Conservation (phyloP, 2,329 filamentous ascomycete genomes). For the Aspergillus fumigatus region DNA sequence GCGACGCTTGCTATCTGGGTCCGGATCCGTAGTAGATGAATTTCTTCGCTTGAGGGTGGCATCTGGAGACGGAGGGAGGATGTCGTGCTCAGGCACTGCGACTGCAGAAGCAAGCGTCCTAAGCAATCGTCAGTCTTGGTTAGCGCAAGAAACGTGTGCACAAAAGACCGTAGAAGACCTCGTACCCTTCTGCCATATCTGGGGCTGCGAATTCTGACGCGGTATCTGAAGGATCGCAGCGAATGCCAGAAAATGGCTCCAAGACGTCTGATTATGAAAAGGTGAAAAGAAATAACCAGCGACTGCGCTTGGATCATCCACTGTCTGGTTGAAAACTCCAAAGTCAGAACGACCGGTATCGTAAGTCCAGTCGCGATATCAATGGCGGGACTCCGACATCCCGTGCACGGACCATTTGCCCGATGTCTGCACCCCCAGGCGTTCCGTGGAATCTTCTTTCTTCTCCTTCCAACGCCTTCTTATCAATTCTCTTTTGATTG, state of each 20-base stretch:
- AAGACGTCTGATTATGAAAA: not conserved
- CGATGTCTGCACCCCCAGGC: conserved; percentile 35
- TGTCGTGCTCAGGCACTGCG: conserved; percentile 45
- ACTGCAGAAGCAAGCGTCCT: conserved; percentile 50
- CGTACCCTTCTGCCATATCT: conserved; percentile 25
- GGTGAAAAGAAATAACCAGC: not conserved
- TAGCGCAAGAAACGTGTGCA: conserved; percentile 2
- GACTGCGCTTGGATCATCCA: not conserved
- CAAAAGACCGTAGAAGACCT: not conserved
- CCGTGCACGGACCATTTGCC: conserved; percentile 28
- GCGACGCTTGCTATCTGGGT: conserved; percentile 47
- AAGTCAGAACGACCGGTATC: not conserved
- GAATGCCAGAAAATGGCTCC: not conserved
- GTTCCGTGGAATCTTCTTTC: conserved; percentile 31
- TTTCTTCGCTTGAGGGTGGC: conserved; percentile 48
- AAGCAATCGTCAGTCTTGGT: not conserved
- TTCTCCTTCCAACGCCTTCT: conserved; percentile 13
- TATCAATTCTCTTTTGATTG: not conserved
- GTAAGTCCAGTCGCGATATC: conserved; percentile 7
- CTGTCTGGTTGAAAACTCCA: not conserved
- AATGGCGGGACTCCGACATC: conserved; percentile 5
- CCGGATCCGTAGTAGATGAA: conserved; percentile 49
- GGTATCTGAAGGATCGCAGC: not conserved
- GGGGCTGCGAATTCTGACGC: not conserved
- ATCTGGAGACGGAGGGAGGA: conserved; percentile 24